Evolutionary conservation across 116 monocot genomes (phyloP).

Genomic region (Phalaenopsis hybrid): DNA sequence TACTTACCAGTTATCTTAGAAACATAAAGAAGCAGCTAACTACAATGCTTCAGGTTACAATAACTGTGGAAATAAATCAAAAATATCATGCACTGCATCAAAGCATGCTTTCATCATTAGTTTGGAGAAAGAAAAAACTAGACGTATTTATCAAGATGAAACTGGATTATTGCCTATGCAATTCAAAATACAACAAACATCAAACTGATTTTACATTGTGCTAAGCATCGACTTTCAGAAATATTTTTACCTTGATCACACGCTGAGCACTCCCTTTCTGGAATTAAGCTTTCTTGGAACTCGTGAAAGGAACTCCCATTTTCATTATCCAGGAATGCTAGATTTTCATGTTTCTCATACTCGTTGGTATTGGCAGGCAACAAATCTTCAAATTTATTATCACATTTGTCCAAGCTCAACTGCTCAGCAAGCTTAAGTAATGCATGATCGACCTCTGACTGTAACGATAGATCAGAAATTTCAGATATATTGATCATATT

Average conservation of each 20-base stretch:
- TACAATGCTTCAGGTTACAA: background rate
- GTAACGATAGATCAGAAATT: constrained; percentile 14
- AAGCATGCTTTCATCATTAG: background rate
- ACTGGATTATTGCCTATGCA: background rate
- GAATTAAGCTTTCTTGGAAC: constrained; percentile 10
- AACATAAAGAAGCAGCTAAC: background rate
- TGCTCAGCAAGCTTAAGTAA: constrained; percentile 50
- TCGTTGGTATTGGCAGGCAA: constrained; percentile 14
- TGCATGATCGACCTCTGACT: constrained; percentile 36
- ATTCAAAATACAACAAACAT: background rate
- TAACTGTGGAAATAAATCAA: background rate
- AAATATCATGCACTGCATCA: background rate
- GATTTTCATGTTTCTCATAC: constrained; percentile 17
- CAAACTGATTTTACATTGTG: background rate
- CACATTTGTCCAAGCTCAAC: constrained; percentile 71
- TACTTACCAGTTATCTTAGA: background rate
- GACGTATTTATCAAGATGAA: background rate
- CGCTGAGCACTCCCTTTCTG: background rate
- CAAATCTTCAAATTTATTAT: constrained; percentile 32
- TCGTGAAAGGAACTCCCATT: background rate
- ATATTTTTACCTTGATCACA: constrained; percentile 1
- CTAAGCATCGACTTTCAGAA: background rate
- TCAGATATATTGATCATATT: constrained; percentile 3
- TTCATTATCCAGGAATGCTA: constrained; percentile 9
- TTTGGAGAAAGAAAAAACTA: background rate